These are phyloP conservation scores for Senna siamea DNA, from an alignment of 306 rosid species.

Conservation along the genomic window DNA sequence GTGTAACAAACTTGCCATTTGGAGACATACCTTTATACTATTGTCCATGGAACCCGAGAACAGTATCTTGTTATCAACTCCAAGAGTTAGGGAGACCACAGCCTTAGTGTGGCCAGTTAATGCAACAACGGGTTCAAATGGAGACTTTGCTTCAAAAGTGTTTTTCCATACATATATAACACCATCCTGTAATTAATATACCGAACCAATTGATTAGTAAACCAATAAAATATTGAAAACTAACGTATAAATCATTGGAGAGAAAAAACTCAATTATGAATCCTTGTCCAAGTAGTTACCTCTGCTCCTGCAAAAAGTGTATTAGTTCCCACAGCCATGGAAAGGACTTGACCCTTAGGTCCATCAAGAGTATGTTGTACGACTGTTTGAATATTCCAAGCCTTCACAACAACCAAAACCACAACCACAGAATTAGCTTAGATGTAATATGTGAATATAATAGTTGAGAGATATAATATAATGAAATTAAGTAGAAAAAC, in stretches of 20 bases:
- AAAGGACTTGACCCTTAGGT: constrained; percentile 45
- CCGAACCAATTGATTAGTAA: not conserved
- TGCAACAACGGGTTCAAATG: constrained; percentile 36
- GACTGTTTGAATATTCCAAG: constrained; percentile 46
- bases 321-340: constrained; percentile 45
- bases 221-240: not conserved
- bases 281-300: constrained; percentile 31
- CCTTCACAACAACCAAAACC: constrained; percentile 49
- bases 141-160: constrained; percentile 11
- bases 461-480: not conserved
- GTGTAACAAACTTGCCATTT: no score
- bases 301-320: constrained; percentile 50
- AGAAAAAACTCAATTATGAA: no score
- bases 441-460: not conserved
- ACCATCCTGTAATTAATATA: constrained; percentile 51
- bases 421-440: not conserved
- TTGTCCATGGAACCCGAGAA: constrained; percentile 52
- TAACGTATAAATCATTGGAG: no score
- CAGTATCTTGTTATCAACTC: constrained; percentile 15
- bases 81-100: constrained; percentile 29
- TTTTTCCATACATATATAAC: constrained; percentile 48
- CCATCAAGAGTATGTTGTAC: constrained; percentile 42
- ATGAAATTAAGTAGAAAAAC: not conserved
- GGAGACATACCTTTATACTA: constrained; percentile 43
- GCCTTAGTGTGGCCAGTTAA: constrained; percentile 47